Base-by-base conservation (phyloP, 2,329 filamentous ascomycete genomes). In the Penicillium palitans region DNA sequence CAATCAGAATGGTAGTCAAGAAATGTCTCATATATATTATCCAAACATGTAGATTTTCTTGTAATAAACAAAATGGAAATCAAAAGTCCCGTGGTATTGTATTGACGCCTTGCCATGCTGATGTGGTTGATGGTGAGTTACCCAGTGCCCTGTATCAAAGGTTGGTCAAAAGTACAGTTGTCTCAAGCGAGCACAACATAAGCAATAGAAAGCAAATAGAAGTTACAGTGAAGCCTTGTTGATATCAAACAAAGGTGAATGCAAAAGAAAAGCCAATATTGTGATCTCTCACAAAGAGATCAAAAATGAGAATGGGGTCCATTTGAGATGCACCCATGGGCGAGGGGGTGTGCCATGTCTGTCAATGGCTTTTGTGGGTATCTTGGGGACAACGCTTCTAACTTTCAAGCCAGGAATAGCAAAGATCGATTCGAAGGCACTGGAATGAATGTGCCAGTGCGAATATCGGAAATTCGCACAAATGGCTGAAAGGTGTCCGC, bases 81-180 rank as follows among this genome's bases (percentile, higher is more conserved):
- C 55, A 57, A 64, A 49, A 55, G 47, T 65, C 68, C 68, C 65
- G 55, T 65, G 60, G 56, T 60, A 70, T 69, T 64, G 37, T 58
- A 59, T 62, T 61, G 67, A 72, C 68, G 68, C 70, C 71, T 62
- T 68, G 64, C 66, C 67, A 74, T 73, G 71, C 71, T 66, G 64
- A 61, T 65, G 59, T 63, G 58, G 52, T 64, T 55, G 51, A 50
- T 44, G 46, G 39, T 60, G 59, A 55, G 58, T 60, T 57, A 51
- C 19, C 57, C 47, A 51, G 19, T 55, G 54, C 56, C 46, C 35
- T 61, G 35, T 46, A 54, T 46, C 40, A 60, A 60, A 59, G 27
- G 40, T 44, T 35, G 57, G 40, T 60, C 41, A 25, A 27, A 39
- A 40, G 44, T 53, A 52, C 25, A 37, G 57, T 51, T 61, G 41